Evolutionary conservation across 2,329 filamentous ascomycete genomes (phyloP), one percentile per base, ranked within the genome.

Genomic region (Incumbomyces lentus): DNA sequence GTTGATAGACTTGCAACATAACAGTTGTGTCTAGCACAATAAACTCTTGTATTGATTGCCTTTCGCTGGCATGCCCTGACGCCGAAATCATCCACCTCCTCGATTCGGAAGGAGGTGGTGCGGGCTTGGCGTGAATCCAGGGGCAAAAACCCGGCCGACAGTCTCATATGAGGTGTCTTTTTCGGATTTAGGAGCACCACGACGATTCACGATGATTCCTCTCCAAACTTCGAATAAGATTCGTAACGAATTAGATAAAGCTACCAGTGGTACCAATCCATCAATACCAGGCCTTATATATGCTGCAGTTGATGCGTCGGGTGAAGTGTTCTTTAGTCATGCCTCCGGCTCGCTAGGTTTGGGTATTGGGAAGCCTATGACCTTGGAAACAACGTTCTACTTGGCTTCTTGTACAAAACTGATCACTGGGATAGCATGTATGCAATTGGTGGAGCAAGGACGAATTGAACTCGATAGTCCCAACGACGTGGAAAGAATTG

Each of bases 401-500:
- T 65, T 79, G 4, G 75, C 75, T 0, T 76, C 73, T 0, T 76
- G 72, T 55, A 77, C 76, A 13, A 79, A 79, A 60, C 65, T 77
- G 64, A 61, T 79, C 11, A 63, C 67, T 0, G 73, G 67, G 0
- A 59, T 78, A 12, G 72, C 74, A 1, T 69, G 65, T 39, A 76
- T 80, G 72, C 75, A 79, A 57, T 67, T 76, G 1, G 75, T 79
- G 1, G 76, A 79, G 55, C 61, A 68, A 43, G 74, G 71, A 0
- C 51, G 58, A 7, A 53, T 78, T 14, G 61, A 53, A 1, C 61
- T 79, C 0, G 75, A 79, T 42, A 69, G 76, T 48, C 62, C 61
- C 0, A 62, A 64, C 0, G 64, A 71, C 43, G 59, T 72, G 0
- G 73, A 74, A 49, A 60, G 53, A 3, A n/a, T 70, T 62, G 16